Evolutionary conservation across 331 rosid genomes (phyloP), one percentile per base, ranked within the genome.

Genomic region (Pyrus hybrid): DNA sequence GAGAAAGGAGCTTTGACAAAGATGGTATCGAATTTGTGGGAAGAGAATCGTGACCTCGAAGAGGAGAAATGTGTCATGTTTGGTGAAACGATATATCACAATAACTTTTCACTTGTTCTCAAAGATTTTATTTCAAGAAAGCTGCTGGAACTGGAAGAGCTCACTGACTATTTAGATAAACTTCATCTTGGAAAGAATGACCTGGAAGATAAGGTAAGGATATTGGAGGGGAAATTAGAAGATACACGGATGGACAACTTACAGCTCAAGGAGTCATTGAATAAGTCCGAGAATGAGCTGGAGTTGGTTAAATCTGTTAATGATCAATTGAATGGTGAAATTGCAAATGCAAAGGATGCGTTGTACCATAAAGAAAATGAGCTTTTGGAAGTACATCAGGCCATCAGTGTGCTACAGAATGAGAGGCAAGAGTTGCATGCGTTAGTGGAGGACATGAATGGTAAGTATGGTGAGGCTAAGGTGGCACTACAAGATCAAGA

Each of bases 61-160:
- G 85, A 88, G 80, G 97, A 93, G 69, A 79, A 89, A 20, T 78
- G 76, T 32, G 73, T 54, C 73, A 25, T 89, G 91, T 77, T 84
- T 77, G 83, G 74, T 13, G 91, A 90, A 77, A 88, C 82, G 76
- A 43, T 85, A 72, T 87, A 85, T 87, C 89, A 90, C 63, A 80
- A 89, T 67, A 87, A 85, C 79, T 77, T 83, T 67, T 90, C 96
- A 74, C 69, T 89, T 80, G 70, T 92, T 77, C 92, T 85, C 77
- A 83, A 82, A 47, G 90, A 86, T 68, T 72, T 75, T 17, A 49
- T 87, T 74, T 86, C 81, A 47, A 91, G 85, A 78, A 90, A 89
- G 63, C 72, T 81, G 63, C 70, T 47, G 77, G 92, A 81, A 67
- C 82, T 88, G 67, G 63, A 85, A 71, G 83, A 88, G 84, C 86